Percentiles rank a stretch among this genome's conserved stretches.
Conservation (phyloP, 1,284 basidiomycete genomes). For the Tilletia indica region DNA sequence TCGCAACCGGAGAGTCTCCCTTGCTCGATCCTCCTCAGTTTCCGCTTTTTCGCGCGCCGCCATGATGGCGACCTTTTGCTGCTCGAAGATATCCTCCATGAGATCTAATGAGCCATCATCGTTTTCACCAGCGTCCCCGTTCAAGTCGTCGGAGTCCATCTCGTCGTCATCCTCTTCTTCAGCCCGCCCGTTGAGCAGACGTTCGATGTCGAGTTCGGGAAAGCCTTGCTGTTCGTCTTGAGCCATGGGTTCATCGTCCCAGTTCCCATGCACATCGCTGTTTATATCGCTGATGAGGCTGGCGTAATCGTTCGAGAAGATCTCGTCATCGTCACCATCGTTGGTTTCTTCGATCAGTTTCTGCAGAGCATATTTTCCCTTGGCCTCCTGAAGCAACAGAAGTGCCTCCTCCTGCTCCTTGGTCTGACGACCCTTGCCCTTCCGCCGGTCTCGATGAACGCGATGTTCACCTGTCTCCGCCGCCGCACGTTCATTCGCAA, state of each 20-base stretch:
- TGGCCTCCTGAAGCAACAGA: background rate
- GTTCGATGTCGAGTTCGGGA: no score
- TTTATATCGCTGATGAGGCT: slow-evolving; percentile 29
- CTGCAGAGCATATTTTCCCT: background rate
- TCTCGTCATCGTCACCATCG: slow-evolving; percentile 11
- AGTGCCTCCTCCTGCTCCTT: slow-evolving; percentile 31
- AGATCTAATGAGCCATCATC: slow-evolving; percentile 6
- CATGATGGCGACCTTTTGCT: slow-evolving; percentile 7
- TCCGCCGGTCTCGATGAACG: slow-evolving; percentile 30
- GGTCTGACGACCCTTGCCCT: slow-evolving; percentile 46
- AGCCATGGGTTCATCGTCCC: slow-evolving; percentile 19
- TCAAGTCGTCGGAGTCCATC: slow-evolving; percentile 14
- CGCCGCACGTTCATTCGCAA: slow-evolving; percentile 42
- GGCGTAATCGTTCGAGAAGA: background rate
- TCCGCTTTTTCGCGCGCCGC: background rate
- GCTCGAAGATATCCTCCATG: slow-evolving; percentile 8
- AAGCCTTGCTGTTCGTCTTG: slow-evolving; percentile 7
- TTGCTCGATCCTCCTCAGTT: background rate
- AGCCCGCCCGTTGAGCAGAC: no score
- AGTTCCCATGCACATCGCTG: slow-evolving; percentile 29
- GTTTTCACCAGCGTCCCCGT: background rate
- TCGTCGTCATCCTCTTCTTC: slow-evolving; percentile 4
- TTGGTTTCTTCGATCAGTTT: background rate
- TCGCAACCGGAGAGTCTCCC: background rate
- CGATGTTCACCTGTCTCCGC: slow-evolving; percentile 33